Base-by-base conservation (phyloP, 2,329 filamentous ascomycete genomes). In the Ceratocystis papillata region DNA sequence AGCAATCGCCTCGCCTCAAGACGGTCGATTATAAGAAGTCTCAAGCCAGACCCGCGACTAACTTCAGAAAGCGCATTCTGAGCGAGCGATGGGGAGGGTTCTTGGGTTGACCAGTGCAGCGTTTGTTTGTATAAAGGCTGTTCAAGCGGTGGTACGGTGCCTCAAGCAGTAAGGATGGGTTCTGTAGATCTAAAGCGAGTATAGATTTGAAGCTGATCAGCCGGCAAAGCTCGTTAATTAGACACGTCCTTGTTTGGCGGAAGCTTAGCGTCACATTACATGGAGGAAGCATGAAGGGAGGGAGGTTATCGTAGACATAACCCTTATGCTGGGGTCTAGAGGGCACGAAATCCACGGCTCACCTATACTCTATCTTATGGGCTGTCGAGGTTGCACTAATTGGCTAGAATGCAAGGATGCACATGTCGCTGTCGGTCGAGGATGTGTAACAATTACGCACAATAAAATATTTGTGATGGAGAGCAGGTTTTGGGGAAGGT, bases 21-120 rank as follows among this genome's bases (percentile, higher is more conserved):
- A 48, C 12, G 37, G 5, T 62, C 17, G 20, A 62, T 20, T 20
- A 17, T 22, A 17, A 22, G 60, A 62, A 20, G 60, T 62, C 55
- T 59, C 28, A 59, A 59, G 55, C 55, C 55, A 59, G 55, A 30
- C 55, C 55, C 25, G 17, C 55, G 28, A 59, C 55, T 37, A 59
- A 8, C 30, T 59, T 28, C 55, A 30, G 55, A 28, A 59, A 30
- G 55, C 55, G 55, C 55, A 59, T 59, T 59, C 28, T 59, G 30
- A 59, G 17, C 15, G 33, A 15, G 25, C 28, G 28, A 30, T 28
- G 12, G 28, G 28, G 10, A 33, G 22, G 25, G 5, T 57, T 25
- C 3, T 25, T 28, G 22, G 37, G 37, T 12, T 57, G 25, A 30
- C 25, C 15, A 6, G 25, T 57, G 53, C 48, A 50, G 48, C 48